Evolutionary conservation across 106 monocot species (phyloP).

Genomic region (Vanilla planifolia): DNA sequence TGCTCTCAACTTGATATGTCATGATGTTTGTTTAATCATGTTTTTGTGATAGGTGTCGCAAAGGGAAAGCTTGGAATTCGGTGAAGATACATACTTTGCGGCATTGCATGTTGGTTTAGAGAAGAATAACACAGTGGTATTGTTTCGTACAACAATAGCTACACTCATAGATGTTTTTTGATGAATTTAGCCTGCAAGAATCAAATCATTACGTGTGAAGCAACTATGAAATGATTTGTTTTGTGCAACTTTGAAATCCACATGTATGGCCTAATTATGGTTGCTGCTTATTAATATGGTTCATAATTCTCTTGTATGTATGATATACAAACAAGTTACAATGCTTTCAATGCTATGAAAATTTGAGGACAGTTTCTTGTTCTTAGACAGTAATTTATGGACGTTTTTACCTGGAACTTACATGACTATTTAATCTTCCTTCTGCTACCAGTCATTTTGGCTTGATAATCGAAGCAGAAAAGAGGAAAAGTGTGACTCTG

Average conservation of each 20-base stretch:
- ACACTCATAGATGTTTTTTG: neutral
- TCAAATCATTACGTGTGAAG: neutral
- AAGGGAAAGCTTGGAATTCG: slow-evolving; percentile 45
- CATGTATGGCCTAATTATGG: too few species aligned
- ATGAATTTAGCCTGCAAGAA: neutral
- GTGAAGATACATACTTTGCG: slow-evolving; percentile 89
- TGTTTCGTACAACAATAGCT: neutral
- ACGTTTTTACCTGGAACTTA: neutral
- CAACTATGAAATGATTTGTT: too few species aligned
- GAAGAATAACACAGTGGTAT: slow-evolving; percentile 46
- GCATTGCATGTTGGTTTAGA: slow-evolving; percentile 51
- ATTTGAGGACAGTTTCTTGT: neutral
- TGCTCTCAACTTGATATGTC: neutral
- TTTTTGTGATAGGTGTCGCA: slow-evolving; percentile 19
- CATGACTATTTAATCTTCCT: neutral
- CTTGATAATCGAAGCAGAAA: slow-evolving; percentile 62
- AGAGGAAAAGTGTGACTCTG: slow-evolving; percentile 21
- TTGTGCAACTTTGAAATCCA: too few species aligned
- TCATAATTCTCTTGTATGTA: too few species aligned
- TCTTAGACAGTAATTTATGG: neutral
- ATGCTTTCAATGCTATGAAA: neutral
- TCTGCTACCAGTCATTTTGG: slow-evolving; percentile 66
- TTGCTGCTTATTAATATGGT: too few species aligned
- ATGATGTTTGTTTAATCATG: neutral
- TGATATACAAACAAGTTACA: too few species aligned